These are phyloP conservation scores for Malassezia dermatis DNA, from an alignment of 1,284 basidiomycete species.

Conservation along the genomic window DNA sequence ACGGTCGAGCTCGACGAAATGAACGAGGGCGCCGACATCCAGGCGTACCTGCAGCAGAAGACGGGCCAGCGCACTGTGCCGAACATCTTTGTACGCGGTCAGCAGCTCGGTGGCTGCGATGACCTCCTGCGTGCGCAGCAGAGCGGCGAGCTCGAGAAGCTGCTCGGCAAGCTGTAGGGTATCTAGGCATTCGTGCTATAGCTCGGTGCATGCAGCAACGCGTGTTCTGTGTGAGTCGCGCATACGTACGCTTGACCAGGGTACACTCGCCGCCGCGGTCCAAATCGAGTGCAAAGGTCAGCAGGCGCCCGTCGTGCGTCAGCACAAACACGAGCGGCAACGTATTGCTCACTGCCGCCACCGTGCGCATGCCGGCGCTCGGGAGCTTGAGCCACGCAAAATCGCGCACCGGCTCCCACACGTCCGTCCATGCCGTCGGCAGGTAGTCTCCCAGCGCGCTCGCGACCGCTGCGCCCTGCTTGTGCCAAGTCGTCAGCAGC, in stretches of 20 bases:
- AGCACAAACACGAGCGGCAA: constrained; percentile 96
- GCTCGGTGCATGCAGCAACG: neutral
- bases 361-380: constrained; percentile 56
- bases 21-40: constrained; percentile 39
- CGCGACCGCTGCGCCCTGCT: constrained; percentile 49
- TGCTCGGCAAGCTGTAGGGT: constrained; percentile 21
- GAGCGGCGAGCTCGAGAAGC: constrained; percentile 46
- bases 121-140: constrained; percentile 33
- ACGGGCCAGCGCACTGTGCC: constrained; percentile 50
- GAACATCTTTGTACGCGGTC: constrained; percentile 49
- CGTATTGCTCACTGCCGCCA: constrained; percentile 52
- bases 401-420: constrained; percentile 93
- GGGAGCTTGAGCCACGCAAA: constrained; percentile 86
- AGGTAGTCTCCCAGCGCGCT: constrained; percentile 74
- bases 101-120: constrained; percentile 48
- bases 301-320: constrained; percentile 87
- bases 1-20: constrained; percentile 49
- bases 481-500: constrained; percentile 39
- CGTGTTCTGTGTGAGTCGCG: neutral
- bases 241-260: constrained; percentile 61
- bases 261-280: constrained; percentile 92
- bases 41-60: constrained; percentile 48
- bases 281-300: constrained; percentile 87
- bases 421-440: constrained; percentile 78
- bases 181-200: neutral